Conservation (phyloP, 148 eudicot genomes). For the Silene conica region DNA sequence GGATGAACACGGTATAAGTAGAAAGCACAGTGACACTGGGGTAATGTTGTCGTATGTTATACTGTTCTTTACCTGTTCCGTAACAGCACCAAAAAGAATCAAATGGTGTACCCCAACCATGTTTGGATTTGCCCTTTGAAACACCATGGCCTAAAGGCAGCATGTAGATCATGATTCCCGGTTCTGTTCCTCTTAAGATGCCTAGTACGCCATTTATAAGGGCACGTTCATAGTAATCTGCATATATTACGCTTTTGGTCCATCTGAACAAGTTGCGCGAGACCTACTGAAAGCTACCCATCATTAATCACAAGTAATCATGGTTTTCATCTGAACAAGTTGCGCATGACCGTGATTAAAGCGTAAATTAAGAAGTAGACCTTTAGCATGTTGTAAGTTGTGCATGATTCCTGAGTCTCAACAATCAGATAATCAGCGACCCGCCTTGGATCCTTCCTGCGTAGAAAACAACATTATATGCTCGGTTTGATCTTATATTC, state of each 20-base stretch:
- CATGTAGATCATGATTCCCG: constrained; percentile 93
- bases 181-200: constrained; percentile 71
- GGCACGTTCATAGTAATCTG: constrained; percentile 88
- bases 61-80: constrained; percentile 61
- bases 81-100: constrained; percentile 90
- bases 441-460: constrained; percentile 73
- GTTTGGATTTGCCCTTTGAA: constrained; percentile 57
- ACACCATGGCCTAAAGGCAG: constrained; percentile 71
- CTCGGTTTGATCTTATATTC: no score
- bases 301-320: neutral
- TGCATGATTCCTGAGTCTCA: constrained; percentile 84
- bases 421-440: constrained; percentile 44
- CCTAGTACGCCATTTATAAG: constrained; percentile 82
- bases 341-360: no score
- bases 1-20: no score
- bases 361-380: constrained; percentile 23
- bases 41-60: no score
- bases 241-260: constrained; percentile 75
- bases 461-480: neutral
- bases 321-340: no score
- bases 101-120: constrained; percentile 72
- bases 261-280: constrained; percentile 82
- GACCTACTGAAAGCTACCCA: constrained; percentile 40
- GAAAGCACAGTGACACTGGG: no score
- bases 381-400: constrained; percentile 94